Conservation (phyloP, 139 green algal species). For the Gonium pectorale region DNA sequence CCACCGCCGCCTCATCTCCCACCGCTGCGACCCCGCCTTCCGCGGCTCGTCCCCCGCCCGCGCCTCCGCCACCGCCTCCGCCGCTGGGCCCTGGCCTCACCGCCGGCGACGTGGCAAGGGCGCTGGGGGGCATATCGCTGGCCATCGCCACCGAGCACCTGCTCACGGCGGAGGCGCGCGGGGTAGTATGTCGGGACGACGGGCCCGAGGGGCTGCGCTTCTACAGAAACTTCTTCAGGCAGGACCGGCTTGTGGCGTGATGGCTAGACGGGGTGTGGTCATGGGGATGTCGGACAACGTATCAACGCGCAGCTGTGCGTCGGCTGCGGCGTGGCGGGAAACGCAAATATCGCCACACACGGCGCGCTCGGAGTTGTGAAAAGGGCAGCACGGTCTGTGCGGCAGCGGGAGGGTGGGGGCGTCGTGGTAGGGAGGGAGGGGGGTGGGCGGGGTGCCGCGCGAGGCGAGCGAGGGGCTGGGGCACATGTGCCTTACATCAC, state of each 20-base stretch:
- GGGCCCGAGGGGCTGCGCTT: slow-evolving; percentile 88
- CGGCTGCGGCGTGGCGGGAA: too few species aligned
- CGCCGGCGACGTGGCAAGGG: slow-evolving; percentile 66
- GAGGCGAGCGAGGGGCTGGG: too few species aligned
- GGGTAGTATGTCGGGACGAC: slow-evolving; percentile 92
- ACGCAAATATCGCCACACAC: too few species aligned
- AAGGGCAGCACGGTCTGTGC: too few species aligned
- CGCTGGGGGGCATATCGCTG: slow-evolving; percentile 65
- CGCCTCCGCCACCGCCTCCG: neutral
- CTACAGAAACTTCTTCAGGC: slow-evolving; percentile 91
- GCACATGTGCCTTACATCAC: too few species aligned
- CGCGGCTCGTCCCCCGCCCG: neutral
- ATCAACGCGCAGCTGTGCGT: too few species aligned
- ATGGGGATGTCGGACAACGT: too few species aligned
- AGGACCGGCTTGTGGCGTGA: slow-evolving; percentile 49
- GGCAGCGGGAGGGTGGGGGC: too few species aligned
- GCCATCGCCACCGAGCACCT: slow-evolving; percentile 89
- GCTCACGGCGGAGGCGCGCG: slow-evolving; percentile 78
- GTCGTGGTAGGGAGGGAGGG: too few species aligned
- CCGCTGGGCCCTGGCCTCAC: slow-evolving; percentile 69
- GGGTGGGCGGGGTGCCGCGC: too few species aligned
- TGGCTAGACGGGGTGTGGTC: too few species aligned
- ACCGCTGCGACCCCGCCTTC: neutral
- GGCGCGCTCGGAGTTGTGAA: too few species aligned
- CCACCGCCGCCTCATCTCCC: neutral